Evolutionary conservation across 2,329 filamentous ascomycete species (phyloP).

Genomic region (Pseudogymnoascus sp.): DNA sequence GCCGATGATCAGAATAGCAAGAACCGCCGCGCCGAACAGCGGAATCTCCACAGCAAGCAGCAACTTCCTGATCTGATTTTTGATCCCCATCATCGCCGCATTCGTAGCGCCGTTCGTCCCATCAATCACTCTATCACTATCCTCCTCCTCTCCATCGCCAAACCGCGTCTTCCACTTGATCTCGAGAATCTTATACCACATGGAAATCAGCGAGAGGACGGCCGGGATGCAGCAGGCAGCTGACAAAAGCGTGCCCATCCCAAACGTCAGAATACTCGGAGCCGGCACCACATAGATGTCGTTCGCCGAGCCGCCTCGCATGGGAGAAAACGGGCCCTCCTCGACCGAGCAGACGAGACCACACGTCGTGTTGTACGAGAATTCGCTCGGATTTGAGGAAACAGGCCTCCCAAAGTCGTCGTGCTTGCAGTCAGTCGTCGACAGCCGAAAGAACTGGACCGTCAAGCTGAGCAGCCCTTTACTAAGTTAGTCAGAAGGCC

Average conservation of each 20-base stretch:
- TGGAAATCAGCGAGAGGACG: slow-evolving; percentile 51
- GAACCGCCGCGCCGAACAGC: slow-evolving; percentile 48
- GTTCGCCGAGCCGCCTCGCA: slow-evolving; percentile 47
- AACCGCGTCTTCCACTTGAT: slow-evolving; percentile 48
- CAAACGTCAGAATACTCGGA: slow-evolving; percentile 48
- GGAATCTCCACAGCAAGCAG: slow-evolving; percentile 49
- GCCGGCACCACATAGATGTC: slow-evolving; percentile 56
- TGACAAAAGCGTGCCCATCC: slow-evolving; percentile 50
- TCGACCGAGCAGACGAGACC: slow-evolving; percentile 38
- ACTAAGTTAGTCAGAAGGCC: slow-evolving; percentile 2
- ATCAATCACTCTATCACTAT: slow-evolving; percentile 36
- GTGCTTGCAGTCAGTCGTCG: slow-evolving; percentile 35
- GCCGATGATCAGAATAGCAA: slow-evolving; percentile 52
- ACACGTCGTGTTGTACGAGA: slow-evolving; percentile 41
- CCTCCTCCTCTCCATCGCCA: slow-evolving; percentile 25
- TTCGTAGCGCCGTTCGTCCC: slow-evolving; percentile 48
- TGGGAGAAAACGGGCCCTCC: slow-evolving; percentile 43
- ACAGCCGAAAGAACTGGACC: slow-evolving; percentile 54
- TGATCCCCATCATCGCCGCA: slow-evolving; percentile 44
- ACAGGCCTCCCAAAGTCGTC: slow-evolving; percentile 34
- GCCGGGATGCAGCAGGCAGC: slow-evolving; percentile 59
- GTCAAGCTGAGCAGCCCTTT: slow-evolving; percentile 51
- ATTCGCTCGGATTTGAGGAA: slow-evolving; percentile 30
- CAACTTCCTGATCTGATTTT: slow-evolving; percentile 45
- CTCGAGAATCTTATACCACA: slow-evolving; percentile 56